Conservation (phyloP, 2,329 filamentous ascomycete species). For the Fusarium falciforme region DNA sequence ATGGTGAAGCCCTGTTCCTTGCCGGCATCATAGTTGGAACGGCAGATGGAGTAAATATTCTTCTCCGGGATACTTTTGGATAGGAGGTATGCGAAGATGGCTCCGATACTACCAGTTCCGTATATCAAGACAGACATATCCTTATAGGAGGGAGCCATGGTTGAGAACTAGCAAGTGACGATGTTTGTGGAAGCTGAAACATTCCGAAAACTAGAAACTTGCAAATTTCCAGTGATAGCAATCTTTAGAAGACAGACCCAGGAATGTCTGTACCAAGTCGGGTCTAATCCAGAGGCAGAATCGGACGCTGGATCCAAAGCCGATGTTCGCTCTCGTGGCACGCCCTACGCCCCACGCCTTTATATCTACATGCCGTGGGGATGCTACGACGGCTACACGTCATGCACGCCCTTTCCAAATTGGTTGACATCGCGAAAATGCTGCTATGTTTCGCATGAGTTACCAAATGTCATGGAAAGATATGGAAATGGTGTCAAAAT, state of each 20-base stretch:
- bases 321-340: background rate
- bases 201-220: background rate
- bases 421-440: rapidly evolving
- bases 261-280: too few species aligned
- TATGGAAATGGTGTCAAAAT: background rate
- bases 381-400: background rate
- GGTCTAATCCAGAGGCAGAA: too few species aligned
- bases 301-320: background rate
- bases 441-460: background rate
- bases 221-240: too few species aligned
- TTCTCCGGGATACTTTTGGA: background rate
- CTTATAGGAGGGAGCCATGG: background rate
- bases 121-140: background rate
- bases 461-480: background rate
- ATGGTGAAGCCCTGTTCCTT: background rate
- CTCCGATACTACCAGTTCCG: background rate
- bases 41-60: background rate
- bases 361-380: background rate
- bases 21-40: background rate
- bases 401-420: background rate
- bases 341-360: background rate
- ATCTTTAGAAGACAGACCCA: too few species aligned
- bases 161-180: background rate
- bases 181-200: background rate
- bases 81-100: background rate